These are phyloP conservation scores for Teunomyces stri DNA, from an alignment of 805 yeast species.

Conservation along the genomic window DNA sequence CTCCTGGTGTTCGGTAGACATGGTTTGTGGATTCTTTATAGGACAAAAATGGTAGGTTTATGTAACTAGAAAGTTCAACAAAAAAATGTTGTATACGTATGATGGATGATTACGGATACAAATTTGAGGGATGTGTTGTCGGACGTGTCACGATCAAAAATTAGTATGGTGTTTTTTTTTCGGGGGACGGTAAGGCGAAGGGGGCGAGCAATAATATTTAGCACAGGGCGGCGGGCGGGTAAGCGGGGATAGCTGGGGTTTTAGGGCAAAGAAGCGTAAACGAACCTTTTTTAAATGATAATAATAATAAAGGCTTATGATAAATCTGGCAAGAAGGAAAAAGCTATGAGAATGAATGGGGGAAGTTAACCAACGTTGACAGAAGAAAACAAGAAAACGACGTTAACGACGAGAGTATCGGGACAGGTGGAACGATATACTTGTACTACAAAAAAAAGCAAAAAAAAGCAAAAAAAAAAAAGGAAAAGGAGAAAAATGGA, in stretches of 20 bases:
- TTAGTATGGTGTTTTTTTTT: not conserved
- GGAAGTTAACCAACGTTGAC: not conserved
- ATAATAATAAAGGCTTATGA: not conserved
- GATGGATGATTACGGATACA: slow-evolving; percentile 4
- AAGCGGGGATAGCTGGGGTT: slow-evolving; percentile 4
- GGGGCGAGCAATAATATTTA: slow-evolving; percentile 3
- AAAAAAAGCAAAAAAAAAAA: not conserved
- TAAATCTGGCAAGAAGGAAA: not conserved
- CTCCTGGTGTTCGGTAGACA: slow-evolving; percentile 49
- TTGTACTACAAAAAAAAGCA: not conserved
- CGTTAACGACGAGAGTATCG: not conserved
- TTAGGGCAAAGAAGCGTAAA: not conserved
- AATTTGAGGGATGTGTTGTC: slow-evolving; percentile 4
- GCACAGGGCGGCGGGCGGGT: slow-evolving; percentile 2
- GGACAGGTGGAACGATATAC: not conserved
- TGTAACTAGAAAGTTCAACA: not conserved
- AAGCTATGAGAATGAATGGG: not conserved
- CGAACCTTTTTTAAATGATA: not conserved
- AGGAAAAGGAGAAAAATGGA: not conserved
- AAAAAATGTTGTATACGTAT: not conserved
- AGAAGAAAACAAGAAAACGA: not conserved
- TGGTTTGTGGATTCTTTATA: slow-evolving; percentile 13
- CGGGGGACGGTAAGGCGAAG: slow-evolving; percentile 3
- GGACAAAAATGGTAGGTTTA: not conserved
- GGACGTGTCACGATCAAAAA: slow-evolving; percentile 4